phyloP scores from a whole-genome alignment of 1,284 basidiomycete genomes.

The Trametes sp. region DNA sequence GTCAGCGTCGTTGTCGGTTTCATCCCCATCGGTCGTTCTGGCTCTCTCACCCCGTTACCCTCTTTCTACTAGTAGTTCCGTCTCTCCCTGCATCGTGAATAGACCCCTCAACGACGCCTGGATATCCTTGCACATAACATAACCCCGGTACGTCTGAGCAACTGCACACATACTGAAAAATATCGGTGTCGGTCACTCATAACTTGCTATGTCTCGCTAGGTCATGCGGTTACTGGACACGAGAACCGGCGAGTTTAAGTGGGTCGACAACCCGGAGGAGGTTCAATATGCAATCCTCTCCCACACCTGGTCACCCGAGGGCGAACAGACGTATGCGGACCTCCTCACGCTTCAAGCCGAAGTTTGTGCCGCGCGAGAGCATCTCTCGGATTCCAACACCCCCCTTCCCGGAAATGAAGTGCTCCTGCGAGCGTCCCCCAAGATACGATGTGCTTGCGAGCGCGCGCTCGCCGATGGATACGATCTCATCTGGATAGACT shows the following conservation, averaged over 20 bases:
- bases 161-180: too few relatives aligned
- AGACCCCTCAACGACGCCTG: too few relatives aligned
- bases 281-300: constrained; percentile 3
- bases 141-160: too few relatives aligned
- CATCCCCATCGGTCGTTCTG: too few relatives aligned
- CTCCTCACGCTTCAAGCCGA: neutral
- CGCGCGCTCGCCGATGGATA: neutral
- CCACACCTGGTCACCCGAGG: neutral
- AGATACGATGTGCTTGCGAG: neutral
- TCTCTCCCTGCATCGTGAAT: too few relatives aligned
- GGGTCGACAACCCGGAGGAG: neutral
- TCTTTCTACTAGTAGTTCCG: too few relatives aligned
- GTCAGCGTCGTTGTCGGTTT: too few relatives aligned
- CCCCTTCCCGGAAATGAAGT: neutral
- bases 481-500: neutral
- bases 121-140: too few relatives aligned
- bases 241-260: neutral
- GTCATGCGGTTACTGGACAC: neutral
- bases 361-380: neutral
- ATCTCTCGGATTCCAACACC: neutral
- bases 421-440: neutral
- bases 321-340: constrained; percentile 1
- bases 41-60: too few relatives aligned
- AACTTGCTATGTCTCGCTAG: neutral
- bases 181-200: too few relatives aligned